Conservation (phyloP, 2,329 filamentous ascomycete species). For the Monosporascus sp. region DNA sequence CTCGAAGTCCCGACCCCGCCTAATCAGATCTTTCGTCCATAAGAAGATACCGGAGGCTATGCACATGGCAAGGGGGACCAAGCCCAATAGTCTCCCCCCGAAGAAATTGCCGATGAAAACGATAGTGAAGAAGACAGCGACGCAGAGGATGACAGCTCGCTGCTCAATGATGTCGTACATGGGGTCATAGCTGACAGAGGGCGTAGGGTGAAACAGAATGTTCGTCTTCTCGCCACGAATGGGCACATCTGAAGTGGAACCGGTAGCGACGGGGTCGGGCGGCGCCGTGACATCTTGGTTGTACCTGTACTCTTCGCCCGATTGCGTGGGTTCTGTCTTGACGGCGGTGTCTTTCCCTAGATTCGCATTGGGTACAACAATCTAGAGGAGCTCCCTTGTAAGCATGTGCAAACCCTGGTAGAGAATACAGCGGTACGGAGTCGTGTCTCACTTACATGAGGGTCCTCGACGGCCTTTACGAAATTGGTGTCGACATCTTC, state of each 20-base stretch:
- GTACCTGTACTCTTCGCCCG: conserved; percentile 72
- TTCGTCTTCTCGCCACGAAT: conserved; percentile 97
- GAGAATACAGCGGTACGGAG: too few relatives aligned
- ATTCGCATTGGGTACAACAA: conserved; percentile 88
- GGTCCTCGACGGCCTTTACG: conserved; percentile 66
- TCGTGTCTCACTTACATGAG: conserved; percentile 47
- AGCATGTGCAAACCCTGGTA: neutral
- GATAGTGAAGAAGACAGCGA: conserved; percentile 66
- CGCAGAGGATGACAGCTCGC: conserved; percentile 65
- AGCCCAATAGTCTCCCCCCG: conserved; percentile 69
- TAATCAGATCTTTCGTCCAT: conserved; percentile 84
- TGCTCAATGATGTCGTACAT: conserved; percentile 76
- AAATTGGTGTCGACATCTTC: conserved; percentile 70
- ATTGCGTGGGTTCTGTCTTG: conserved; percentile 65
- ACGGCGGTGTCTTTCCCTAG: conserved; percentile 69
- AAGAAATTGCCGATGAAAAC: conserved; percentile 74
- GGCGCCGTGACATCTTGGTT: conserved; percentile 88
- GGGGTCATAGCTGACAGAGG: conserved; percentile 81
- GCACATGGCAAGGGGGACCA: conserved; percentile 68
- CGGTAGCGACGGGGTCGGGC: conserved; percentile 76
- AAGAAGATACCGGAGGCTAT: conserved; percentile 75
- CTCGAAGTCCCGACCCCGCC: conserved; percentile 75
- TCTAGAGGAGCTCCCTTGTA: conserved; percentile 31
- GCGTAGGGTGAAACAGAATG: conserved; percentile 90
- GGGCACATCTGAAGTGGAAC: conserved; percentile 86